phyloP scores from a whole-genome alignment of 352 stramenopile genomes.

The Globisporangium spinosum region DNA sequence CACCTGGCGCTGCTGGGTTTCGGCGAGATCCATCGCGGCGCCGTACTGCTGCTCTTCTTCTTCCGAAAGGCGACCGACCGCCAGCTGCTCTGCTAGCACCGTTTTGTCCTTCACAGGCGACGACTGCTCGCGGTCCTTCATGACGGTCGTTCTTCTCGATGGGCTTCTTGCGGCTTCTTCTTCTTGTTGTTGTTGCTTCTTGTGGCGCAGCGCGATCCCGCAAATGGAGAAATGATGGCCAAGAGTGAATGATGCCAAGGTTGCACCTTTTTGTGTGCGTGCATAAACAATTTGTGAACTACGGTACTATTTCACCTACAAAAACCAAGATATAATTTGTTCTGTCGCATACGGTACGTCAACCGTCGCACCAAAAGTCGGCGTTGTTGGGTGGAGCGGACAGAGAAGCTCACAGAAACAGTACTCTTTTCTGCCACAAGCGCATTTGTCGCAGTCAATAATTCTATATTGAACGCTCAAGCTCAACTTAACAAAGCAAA shows the following conservation, averaged over 20 bases:
- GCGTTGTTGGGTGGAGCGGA: neutral
- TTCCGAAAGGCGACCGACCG: constrained; percentile 3
- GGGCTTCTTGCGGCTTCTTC: neutral
- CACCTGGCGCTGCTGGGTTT: constrained; percentile 49
- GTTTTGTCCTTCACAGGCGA: neutral
- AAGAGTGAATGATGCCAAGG: constrained; percentile 7
- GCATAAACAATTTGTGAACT: neutral
- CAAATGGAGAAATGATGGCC: constrained; percentile 10
- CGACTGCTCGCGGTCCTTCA: constrained; percentile 3
- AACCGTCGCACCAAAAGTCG: constrained; percentile 3
- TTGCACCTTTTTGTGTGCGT: neutral
- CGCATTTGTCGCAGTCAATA: too few relatives aligned
- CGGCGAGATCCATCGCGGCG: constrained; percentile 23
- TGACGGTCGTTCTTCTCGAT: neutral
- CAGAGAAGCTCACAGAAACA: neutral
- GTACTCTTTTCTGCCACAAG: too few relatives aligned
- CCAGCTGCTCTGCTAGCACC: neutral
- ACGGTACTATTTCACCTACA: constrained; percentile 11
- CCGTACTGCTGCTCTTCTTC: constrained; percentile 17
- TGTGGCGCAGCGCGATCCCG: neutral
- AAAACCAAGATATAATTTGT: neutral
- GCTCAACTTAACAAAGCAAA: too few relatives aligned
- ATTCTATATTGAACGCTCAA: too few relatives aligned
- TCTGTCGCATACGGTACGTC: constrained; percentile 7
- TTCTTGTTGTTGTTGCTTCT: neutral